Evolutionary conservation across 805 yeast genomes (phyloP), one percentile per base, ranked within the genome.

Genomic region (Soucietia sequanensis): DNA sequence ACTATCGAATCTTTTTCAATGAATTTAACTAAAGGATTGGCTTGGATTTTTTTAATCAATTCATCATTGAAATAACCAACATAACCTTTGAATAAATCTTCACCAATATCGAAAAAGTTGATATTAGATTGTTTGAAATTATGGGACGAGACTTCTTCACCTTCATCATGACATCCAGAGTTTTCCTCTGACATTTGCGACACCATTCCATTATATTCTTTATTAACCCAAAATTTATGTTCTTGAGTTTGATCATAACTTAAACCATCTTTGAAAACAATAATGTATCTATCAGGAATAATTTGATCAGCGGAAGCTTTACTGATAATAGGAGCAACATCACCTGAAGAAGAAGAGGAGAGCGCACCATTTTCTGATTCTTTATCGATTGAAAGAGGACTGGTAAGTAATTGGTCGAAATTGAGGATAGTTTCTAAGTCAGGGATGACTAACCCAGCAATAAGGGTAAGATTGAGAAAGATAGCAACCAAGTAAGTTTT

Each of bases 1-100:
- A 69, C 70, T 19, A 50, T 52, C 23, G 65, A 46, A 48, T 75
- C 80, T 23, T 53, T 60, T 46, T 75, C 79, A 27, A 75, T 54
- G 34, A 68, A 60, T 27, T 44, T 34, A 19, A 54, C 47, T 3
- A 27, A 9, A 8, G 21, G 6, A 7, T 10, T 27, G n/a, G 13
- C 8, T 9, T 12, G 19, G 21, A 27, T 27, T 18, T 16, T 16
- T 9, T 14, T 6, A 18, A 27, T 10, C 18, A 6, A 8, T 5
- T 8, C 30, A 16, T 14, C 18, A 8, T 14, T 13, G 5, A 27
- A 27, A 4, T n/a, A 9, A 4, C 30, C 30, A 27, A 27, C 13
- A 18, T 27, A 27, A 17, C 30, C 30, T 7, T 15, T 12, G 11
- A 27, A 27, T 14, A 24, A 16, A 5, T 10, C 16, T 8, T 15